phyloP scores from a whole-genome alignment of 371 early-diverging fungal species.

The Lichtheimia ramosa region DNA sequence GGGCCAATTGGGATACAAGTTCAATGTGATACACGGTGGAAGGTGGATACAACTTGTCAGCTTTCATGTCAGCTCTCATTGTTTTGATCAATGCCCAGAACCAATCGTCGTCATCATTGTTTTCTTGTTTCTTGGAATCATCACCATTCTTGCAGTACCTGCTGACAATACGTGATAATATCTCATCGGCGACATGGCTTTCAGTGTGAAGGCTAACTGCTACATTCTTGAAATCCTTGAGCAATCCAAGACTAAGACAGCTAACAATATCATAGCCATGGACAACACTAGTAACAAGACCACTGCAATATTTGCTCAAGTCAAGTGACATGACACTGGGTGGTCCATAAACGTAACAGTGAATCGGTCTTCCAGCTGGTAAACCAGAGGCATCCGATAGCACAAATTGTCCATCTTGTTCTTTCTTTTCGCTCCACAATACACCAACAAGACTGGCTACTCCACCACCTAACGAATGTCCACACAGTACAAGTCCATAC shows the following conservation, averaged over 20 bases:
- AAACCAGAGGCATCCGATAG: conserved; percentile 65
- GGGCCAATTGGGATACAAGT: conserved; percentile 38
- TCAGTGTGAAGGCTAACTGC: conserved; percentile 70
- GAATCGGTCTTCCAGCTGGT: conserved; percentile 72
- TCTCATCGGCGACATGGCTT: conserved; percentile 66
- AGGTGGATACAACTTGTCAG: conserved; percentile 82
- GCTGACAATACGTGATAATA: conserved; percentile 62
- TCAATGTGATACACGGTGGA: conserved; percentile 69
- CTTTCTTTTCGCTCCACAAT: conserved; percentile 64
- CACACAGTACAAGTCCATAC: conserved; percentile 79
- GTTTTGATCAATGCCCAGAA: conserved; percentile 81
- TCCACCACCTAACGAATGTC: conserved; percentile 83
- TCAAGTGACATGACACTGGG: conserved; percentile 72
- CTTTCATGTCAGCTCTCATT: conserved; percentile 76
- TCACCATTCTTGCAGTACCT: conserved; percentile 27
- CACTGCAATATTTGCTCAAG: conserved; percentile 66
- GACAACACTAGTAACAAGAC: conserved; percentile 74
- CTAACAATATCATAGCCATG: conserved; percentile 76
- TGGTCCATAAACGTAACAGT: conserved; percentile 76
- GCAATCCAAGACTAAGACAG: conserved; percentile 68
- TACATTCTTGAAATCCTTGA: conserved; percentile 74
- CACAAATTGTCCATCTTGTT: conserved; percentile 57
- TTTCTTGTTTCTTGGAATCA: conserved; percentile 26
- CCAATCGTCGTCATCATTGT: conserved; percentile 67
- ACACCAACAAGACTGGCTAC: conserved; percentile 71